A percentile compares a stretch with the other conserved stretches of the same genome.
Conservation (phyloP, 441 rosid genomes). For the Populus trichocarpa region DNA sequence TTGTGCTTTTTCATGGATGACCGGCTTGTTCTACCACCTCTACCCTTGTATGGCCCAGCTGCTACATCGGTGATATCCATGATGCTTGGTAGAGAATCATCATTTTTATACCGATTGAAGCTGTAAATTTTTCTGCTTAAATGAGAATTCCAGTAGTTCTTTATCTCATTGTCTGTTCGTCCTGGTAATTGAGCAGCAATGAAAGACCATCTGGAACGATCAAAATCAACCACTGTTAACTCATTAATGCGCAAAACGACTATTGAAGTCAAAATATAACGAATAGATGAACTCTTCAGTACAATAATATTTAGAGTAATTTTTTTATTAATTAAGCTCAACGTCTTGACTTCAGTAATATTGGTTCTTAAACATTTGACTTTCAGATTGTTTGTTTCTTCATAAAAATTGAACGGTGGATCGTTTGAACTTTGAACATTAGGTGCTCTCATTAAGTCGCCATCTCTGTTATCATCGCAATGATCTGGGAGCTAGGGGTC, state of each 20-base stretch:
- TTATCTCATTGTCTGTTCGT: conserved; percentile 90
- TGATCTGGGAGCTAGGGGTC: background rate
- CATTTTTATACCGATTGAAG: conserved; percentile 21
- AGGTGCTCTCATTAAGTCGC: background rate
- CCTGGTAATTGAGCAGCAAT: conserved; percentile 85
- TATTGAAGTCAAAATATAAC: background rate
- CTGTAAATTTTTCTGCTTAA: conserved; percentile 62
- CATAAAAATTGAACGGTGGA: background rate
- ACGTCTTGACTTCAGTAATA: too few species aligned
- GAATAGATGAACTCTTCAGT: background rate
- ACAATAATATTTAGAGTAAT: background rate
- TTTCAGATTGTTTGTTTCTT: background rate
- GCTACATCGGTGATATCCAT: conserved; percentile 15
- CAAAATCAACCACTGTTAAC: background rate
- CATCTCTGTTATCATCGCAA: background rate
- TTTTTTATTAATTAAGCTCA: too few species aligned
- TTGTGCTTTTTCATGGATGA: conserved; percentile 46
- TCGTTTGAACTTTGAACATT: too few species aligned
- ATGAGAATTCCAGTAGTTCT: conserved; percentile 90
- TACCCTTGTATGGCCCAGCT: conserved; percentile 26
- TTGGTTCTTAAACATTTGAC: background rate
- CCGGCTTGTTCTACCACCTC: conserved; percentile 39
- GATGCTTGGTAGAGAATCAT: background rate
- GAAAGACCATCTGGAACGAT: conserved; percentile 63
- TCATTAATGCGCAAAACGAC: background rate